Conservation (phyloP, 1,139 yeast genomes). For the Saccharomyces hybrid region DNA sequence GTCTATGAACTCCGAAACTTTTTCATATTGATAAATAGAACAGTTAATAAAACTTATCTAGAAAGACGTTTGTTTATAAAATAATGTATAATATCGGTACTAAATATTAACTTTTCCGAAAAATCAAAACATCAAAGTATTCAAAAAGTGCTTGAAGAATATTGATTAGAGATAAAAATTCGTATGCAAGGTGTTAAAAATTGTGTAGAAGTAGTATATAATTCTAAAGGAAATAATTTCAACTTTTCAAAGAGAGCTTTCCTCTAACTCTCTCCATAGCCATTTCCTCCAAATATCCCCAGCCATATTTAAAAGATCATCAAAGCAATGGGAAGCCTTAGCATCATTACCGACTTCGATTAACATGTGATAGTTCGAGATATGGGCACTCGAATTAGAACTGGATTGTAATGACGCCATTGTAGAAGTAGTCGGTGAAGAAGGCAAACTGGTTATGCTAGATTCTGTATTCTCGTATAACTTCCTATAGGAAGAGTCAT, state of each 20-base stretch:
- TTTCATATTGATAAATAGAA: not conserved
- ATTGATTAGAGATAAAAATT: not conserved
- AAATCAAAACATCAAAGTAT: too few relatives aligned
- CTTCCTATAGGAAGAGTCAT: constrained; percentile 26
- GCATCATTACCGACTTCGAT: constrained; percentile 32
- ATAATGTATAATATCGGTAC: not conserved
- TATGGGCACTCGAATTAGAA: constrained; percentile 6
- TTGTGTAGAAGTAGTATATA: constrained; percentile 36
- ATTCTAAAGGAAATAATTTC: constrained; percentile 31
- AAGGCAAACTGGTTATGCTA: not conserved
- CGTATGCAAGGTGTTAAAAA: not conserved
- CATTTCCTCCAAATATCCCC: constrained; percentile 87
- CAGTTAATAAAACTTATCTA: not conserved
- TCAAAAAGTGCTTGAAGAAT: not conserved
- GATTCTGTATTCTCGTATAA: constrained; percentile 16
- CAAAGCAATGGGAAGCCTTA: constrained; percentile 36
- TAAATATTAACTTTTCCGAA: not conserved
- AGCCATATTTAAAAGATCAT: constrained; percentile 58
- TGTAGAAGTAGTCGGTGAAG: constrained; percentile 5
- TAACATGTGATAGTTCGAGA: constrained; percentile 21
- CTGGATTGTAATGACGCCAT: constrained; percentile 5
- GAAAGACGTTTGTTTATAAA: not conserved
- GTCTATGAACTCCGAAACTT: constrained; percentile 7
- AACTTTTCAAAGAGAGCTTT: constrained; percentile 19
- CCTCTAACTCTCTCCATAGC: constrained; percentile 66